These are phyloP conservation scores for Leccinum subrobustum DNA, from an alignment of 1,284 basidiomycete species.

Conservation along the genomic window DNA sequence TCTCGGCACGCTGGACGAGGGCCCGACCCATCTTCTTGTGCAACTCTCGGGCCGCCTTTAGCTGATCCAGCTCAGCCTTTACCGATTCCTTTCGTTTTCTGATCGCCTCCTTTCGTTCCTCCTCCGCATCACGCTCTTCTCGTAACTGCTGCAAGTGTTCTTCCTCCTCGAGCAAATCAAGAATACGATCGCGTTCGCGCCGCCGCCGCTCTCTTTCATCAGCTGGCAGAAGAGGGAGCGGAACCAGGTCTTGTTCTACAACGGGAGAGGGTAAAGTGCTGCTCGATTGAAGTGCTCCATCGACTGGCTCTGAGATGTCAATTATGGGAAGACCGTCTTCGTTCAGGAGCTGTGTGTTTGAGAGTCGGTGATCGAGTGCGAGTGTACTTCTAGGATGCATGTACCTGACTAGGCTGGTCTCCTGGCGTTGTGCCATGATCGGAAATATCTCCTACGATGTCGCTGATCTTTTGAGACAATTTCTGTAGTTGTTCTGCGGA, in stretches of 20 bases:
- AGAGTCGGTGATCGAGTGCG: slow-evolving; percentile 18
- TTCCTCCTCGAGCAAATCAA: slow-evolving; percentile 70
- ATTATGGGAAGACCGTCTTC: slow-evolving; percentile 77
- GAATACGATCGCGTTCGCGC: slow-evolving; percentile 57
- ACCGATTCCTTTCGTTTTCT: slow-evolving; percentile 52
- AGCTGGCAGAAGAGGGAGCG: slow-evolving; percentile 46
- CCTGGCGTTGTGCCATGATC: slow-evolving; percentile 37
- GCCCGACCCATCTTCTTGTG: slow-evolving; percentile 78
- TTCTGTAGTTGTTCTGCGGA: slow-evolving; percentile 50
- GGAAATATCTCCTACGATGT: slow-evolving; percentile 54
- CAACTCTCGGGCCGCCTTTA: slow-evolving; percentile 56
- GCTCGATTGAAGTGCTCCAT: slow-evolving; percentile 19
- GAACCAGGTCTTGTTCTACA: slow-evolving; percentile 44
- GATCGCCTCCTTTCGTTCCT: slow-evolving; percentile 44
- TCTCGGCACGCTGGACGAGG: slow-evolving; percentile 48
- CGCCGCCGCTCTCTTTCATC: slow-evolving; percentile 49
- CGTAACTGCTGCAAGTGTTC: slow-evolving; percentile 48
- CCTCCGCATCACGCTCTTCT: slow-evolving; percentile 41
- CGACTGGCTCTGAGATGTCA: slow-evolving; percentile 66
- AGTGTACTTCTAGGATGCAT: slow-evolving; percentile 26
- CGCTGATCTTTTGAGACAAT: slow-evolving; percentile 58
- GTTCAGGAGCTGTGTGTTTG: slow-evolving; percentile 52
- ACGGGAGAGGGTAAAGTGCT: slow-evolving; percentile 20
- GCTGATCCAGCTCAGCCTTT: slow-evolving; percentile 49
- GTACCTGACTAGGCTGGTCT: slow-evolving; percentile 63